phyloP scores from a whole-genome alignment of 805 yeast species.

The Sungouiozyma intestinalis region DNA sequence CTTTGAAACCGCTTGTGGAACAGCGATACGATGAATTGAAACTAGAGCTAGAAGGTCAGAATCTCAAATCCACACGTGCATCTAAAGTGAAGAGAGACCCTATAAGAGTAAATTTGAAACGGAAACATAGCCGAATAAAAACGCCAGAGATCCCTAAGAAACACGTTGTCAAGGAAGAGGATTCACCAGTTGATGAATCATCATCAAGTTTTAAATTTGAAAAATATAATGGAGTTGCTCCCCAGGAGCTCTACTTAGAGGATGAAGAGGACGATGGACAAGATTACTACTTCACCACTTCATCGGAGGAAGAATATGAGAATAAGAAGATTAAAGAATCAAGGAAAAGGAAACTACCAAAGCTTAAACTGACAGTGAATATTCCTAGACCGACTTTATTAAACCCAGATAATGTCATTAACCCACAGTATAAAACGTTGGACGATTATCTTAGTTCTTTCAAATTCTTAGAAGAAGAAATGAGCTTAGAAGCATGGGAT shows the following conservation, averaged over 20 bases:
- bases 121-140: background rate
- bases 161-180: background rate
- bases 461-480: slow-evolving; percentile 50
- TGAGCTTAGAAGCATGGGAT: slow-evolving; percentile 50
- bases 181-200: background rate
- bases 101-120: background rate
- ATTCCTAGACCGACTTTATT: slow-evolving; percentile 41
- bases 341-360: slow-evolving; percentile 16
- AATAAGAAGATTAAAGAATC: slow-evolving; percentile 7
- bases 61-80: background rate
- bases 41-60: background rate
- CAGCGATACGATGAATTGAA: background rate
- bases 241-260: background rate
- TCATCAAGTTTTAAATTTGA: background rate
- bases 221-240: background rate
- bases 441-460: slow-evolving; percentile 43
- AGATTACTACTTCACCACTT: slow-evolving; percentile 22
- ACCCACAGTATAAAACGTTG: slow-evolving; percentile 36
- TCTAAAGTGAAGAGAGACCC: background rate
- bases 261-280: slow-evolving; percentile 5
- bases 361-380: slow-evolving; percentile 26
- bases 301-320: slow-evolving; percentile 23
- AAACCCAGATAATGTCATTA: slow-evolving; percentile 48
- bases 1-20: slow-evolving; percentile 3
- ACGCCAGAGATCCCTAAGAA: background rate